A percentile compares a stretch with the other conserved stretches of the same genome.
These are phyloP conservation scores for Exophiala spinifera DNA, from an alignment of 2,329 filamentous ascomycete genomes.

Conservation along the genomic window DNA sequence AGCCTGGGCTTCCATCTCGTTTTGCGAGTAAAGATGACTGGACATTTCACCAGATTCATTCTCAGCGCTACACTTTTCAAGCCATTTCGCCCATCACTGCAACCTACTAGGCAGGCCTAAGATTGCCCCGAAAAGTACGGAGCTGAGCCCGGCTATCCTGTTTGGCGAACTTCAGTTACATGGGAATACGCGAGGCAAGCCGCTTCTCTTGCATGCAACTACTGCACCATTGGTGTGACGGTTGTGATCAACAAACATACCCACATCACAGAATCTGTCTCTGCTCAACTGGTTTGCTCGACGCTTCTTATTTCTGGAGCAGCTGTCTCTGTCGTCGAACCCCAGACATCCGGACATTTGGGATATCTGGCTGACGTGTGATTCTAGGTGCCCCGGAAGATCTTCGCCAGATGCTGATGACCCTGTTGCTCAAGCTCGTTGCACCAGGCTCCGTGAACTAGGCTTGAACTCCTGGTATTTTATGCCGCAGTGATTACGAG, in stretches of 20 bases:
- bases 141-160: background rate
- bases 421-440: background rate
- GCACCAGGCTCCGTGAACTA: background rate
- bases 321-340: too few species aligned
- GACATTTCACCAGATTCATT: too few species aligned
- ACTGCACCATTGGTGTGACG: slow-evolving; percentile 2
- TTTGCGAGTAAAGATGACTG: too few species aligned
- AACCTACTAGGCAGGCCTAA: too few species aligned
- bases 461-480: too few species aligned
- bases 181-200: background rate
- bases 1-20: too few species aligned
- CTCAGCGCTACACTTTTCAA: too few species aligned
- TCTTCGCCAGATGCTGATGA: background rate
- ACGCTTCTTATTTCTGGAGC: background rate
- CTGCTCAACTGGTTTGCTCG: background rate
- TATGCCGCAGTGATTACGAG: too few species aligned
- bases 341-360: too few species aligned
- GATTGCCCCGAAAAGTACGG: too few species aligned
- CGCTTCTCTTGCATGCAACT: background rate
- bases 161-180: background rate
- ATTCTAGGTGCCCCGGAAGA: background rate
- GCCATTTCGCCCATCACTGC: too few species aligned
- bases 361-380: too few species aligned
- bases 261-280: background rate
- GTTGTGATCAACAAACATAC: slow-evolving; percentile 1